These are phyloP conservation scores for Artemisia tridentata DNA, from an alignment of 129 eudicot species.

Conservation along the genomic window DNA sequence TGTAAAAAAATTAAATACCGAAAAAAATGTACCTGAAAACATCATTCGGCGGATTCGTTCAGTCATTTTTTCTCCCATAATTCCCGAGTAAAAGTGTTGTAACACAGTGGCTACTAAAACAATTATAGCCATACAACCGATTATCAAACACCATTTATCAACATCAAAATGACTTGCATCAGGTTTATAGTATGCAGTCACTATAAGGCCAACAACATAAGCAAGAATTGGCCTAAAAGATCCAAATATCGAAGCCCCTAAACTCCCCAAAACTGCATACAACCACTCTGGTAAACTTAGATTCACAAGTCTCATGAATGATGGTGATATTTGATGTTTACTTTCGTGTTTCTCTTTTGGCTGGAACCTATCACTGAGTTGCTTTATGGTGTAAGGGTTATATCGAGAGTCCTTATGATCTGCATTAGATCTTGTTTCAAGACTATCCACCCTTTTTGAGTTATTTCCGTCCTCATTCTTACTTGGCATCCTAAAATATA, in stretches of 20 bases:
- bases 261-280: conserved; percentile 59
- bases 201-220: conserved; percentile 48
- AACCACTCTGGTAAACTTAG: conserved; percentile 57
- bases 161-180: conserved; percentile 44
- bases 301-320: conserved; percentile 49
- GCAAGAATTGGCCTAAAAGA: conserved; percentile 62
- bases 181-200: conserved; percentile 47
- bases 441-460: conserved; percentile 31
- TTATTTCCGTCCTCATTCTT: conserved; percentile 38
- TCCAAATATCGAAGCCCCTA: conserved; percentile 54
- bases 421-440: conserved; percentile 30
- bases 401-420: conserved; percentile 21
- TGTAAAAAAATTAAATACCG: neutral
- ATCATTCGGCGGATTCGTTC: conserved; percentile 62
- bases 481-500: conserved; percentile 42
- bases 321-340: conserved; percentile 28
- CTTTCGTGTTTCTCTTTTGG: conserved; percentile 26
- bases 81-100: conserved; percentile 70
- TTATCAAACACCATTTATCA: conserved; percentile 67
- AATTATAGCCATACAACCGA: conserved; percentile 55
- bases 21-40: conserved; percentile 49
- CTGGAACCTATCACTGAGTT: conserved; percentile 13
- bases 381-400: conserved; percentile 21
- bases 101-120: conserved; percentile 50
- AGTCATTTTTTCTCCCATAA: conserved; percentile 65